phyloP scores from a whole-genome alignment of 1,284 basidiomycete genomes.

The Pyrrhoderma lamaoense region DNA sequence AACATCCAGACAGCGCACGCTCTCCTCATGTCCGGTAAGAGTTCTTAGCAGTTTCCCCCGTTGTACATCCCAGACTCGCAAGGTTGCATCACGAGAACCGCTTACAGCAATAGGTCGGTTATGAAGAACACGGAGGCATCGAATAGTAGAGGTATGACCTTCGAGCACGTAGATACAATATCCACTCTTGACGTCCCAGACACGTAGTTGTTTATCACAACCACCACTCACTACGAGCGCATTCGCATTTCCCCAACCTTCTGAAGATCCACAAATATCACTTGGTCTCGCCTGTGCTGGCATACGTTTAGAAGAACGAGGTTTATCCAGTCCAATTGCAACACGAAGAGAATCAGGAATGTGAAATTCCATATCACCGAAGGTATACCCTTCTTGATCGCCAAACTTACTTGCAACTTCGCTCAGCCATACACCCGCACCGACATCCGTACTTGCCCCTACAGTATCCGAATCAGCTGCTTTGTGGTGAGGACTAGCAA shows the following conservation, averaged over 20 bases:
- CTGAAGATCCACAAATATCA: conserved; percentile 57
- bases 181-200: conserved; percentile 90
- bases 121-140: conserved; percentile 86
- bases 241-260: conserved; percentile 58
- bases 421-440: conserved; percentile 12
- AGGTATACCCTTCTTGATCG: neutral
- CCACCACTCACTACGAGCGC: conserved; percentile 86
- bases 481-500: neutral
- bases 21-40: conserved; percentile 74
- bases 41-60: conserved; percentile 63
- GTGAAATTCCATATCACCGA: conserved; percentile 23
- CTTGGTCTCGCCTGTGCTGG: conserved; percentile 37
- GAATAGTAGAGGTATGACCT: conserved; percentile 88
- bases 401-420: conserved; percentile 12
- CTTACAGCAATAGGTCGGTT: conserved; percentile 84
- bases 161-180: conserved; percentile 74
- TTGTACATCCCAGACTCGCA: conserved; percentile 93
- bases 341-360: conserved; percentile 28
- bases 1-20: conserved; percentile 86
- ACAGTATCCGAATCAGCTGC: neutral
- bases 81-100: conserved; percentile 80
- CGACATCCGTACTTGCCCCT: conserved; percentile 11
- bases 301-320: conserved; percentile 12
- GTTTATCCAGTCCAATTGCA: conserved; percentile 30
- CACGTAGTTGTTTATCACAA: conserved; percentile 83